Evolutionary conservation across 2,329 filamentous ascomycete genomes (phyloP).

Genomic region (Sporothrix sp.): DNA sequence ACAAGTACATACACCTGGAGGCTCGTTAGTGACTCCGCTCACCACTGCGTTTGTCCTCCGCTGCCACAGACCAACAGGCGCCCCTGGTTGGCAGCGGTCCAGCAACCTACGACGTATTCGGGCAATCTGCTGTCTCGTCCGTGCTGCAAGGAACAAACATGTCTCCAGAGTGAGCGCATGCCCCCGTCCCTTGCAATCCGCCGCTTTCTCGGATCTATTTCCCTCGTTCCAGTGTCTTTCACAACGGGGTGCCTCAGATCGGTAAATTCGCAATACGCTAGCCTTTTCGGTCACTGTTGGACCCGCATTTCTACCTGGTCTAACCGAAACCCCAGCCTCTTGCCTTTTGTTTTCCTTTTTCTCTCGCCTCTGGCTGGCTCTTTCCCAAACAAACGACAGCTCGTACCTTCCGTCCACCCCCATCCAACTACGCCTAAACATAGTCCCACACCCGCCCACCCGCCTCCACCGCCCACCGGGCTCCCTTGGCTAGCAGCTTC

Average conservation of each 20-base stretch:
- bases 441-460: constrained; percentile 4
- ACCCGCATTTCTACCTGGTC: constrained; percentile 2
- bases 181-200: not conserved
- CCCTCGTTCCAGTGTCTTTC: not conserved
- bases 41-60: too few relatives aligned
- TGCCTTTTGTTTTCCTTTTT: constrained; percentile 4
- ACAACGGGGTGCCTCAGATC: constrained; percentile 1
- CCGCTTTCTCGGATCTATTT: constrained; percentile 8
- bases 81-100: too few relatives aligned
- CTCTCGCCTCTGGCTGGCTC: not conserved
- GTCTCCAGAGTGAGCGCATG: not conserved
- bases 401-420: constrained; percentile 6
- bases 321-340: constrained; percentile 14
- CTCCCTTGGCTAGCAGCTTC: constrained; percentile 6
- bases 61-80: too few relatives aligned
- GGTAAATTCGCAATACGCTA: constrained; percentile 11
- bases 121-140: too few relatives aligned
- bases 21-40: too few relatives aligned
- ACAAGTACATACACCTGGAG: too few relatives aligned
- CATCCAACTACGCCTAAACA: too few relatives aligned
- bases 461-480: constrained; percentile 8
- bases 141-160: too few relatives aligned
- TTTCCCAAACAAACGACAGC: constrained; percentile 17
- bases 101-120: too few relatives aligned
- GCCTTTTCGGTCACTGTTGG: not conserved